Percentiles rank a stretch among this genome's conserved stretches.
These are phyloP conservation scores for Scheffersomyces ergatensis DNA, from an alignment of 805 yeast genomes.

Conservation along the genomic window DNA sequence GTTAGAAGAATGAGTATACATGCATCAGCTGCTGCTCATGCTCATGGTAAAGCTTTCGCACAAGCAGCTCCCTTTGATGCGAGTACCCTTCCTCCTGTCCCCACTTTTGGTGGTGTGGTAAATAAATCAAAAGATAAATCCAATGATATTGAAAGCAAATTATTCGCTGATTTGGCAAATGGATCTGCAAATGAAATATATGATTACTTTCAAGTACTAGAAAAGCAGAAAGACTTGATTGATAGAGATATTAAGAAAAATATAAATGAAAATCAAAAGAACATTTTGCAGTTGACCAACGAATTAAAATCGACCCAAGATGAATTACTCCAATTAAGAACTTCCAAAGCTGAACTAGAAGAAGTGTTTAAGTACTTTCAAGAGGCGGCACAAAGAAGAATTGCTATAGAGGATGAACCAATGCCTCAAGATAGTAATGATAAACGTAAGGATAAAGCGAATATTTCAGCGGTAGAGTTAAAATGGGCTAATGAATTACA, in stretches of 20 bases:
- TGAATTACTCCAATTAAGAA: conserved; percentile 61
- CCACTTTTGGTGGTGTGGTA: conserved; percentile 11
- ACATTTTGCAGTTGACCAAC: conserved; percentile 55
- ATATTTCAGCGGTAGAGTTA: conserved; percentile 69
- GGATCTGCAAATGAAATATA: conserved; percentile 75
- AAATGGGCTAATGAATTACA: conserved; percentile 78
- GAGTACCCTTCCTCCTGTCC: conserved; percentile 29
- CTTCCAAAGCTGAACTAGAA: conserved; percentile 56
- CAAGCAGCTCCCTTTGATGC: conserved; percentile 21
- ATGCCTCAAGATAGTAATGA: neutral
- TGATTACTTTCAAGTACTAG: conserved; percentile 57
- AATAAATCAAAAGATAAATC: conserved; percentile 1
- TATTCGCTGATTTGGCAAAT: conserved; percentile 45
- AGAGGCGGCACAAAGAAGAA: conserved; percentile 57
- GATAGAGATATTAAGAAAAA: conserved; percentile 56
- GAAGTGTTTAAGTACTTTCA: conserved; percentile 58
- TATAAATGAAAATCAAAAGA: conserved; percentile 61
- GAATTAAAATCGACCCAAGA: conserved; percentile 63
- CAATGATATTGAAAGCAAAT: conserved; percentile 12
- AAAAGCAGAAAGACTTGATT: conserved; percentile 47
- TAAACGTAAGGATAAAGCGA: conserved; percentile 57
- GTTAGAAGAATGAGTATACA: conserved; percentile 34
- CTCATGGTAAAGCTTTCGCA: conserved; percentile 22
- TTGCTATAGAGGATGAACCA: conserved; percentile 42
- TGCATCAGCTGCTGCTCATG: conserved; percentile 35